Conservation (phyloP, 192 early-diverging fungal genomes). For the Lunasporangiospora selenospora region DNA sequence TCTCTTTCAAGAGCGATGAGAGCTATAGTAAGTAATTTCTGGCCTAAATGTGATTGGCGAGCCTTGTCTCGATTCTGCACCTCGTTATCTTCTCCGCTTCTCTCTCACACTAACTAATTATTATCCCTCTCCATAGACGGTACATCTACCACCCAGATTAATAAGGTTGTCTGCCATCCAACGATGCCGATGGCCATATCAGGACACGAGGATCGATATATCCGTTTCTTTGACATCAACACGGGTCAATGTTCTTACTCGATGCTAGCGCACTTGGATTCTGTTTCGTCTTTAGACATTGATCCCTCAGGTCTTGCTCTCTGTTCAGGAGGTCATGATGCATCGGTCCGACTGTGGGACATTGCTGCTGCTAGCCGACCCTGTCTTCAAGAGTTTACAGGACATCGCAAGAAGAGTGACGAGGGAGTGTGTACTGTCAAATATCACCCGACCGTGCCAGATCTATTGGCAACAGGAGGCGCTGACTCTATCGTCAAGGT, state of each 20-base stretch:
- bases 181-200: conserved; percentile 75
- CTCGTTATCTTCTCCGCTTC: background rate
- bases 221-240: conserved; percentile 80
- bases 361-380: conserved; percentile 56
- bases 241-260: conserved; percentile 65
- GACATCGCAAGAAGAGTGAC: conserved; percentile 74
- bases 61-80: too few relatives aligned
- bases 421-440: conserved; percentile 74
- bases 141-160: conserved; percentile 74
- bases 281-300: conserved; percentile 70
- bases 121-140: conserved; percentile 38
- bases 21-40: conserved; percentile 61
- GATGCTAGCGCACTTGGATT: conserved; percentile 74
- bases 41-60: too few relatives aligned
- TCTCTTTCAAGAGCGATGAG: conserved; percentile 62
- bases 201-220: conserved; percentile 77
- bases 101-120: background rate
- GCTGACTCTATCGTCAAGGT: conserved; percentile 69
- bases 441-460: conserved; percentile 61
- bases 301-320: conserved; percentile 66
- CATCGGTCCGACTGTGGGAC: conserved; percentile 82
- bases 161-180: conserved; percentile 75
- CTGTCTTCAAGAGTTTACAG: conserved; percentile 78
- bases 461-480: conserved; percentile 60
- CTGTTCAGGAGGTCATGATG: conserved; percentile 68